phyloP scores from a whole-genome alignment of 768 basidiomycete genomes.

The Tremella fuciformis region DNA sequence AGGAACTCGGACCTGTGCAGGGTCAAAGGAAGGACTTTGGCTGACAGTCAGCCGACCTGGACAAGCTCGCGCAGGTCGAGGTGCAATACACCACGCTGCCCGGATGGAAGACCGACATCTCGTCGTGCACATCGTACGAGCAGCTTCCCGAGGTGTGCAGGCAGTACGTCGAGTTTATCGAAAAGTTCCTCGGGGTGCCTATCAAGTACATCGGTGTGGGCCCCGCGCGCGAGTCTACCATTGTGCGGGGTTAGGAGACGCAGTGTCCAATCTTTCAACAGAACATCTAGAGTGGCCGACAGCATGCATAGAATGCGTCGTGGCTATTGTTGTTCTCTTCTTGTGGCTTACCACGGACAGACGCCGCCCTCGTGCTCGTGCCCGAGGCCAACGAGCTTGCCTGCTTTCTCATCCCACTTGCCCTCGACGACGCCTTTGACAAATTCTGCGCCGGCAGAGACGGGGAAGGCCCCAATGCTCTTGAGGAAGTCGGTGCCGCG shows the following conservation, averaged over 20 bases:
- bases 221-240: conserved; percentile 63
- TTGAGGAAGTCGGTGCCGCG: not conserved
- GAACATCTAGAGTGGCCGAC: too few species aligned
- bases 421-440: conserved; percentile 4
- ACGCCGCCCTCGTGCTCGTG: too few species aligned
- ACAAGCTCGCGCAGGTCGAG: conserved; percentile 69
- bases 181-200: conserved; percentile 66
- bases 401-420: not conserved
- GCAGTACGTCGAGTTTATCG: conserved; percentile 83
- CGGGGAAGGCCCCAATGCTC: not conserved
- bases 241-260: not conserved
- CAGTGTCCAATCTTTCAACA: too few species aligned
- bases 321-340: too few species aligned
- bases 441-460: conserved; percentile 4
- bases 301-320: too few species aligned
- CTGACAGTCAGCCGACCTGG: conserved; percentile 69
- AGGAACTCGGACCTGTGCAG: not conserved
- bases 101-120: conserved; percentile 84
- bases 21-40: not conserved
- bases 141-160: conserved; percentile 79
- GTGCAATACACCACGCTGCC: conserved; percentile 85
- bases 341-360: too few species aligned
- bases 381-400: not conserved
- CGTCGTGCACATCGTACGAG: conserved; percentile 62
- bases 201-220: conserved; percentile 94